These are phyloP conservation scores for Cyanophora paradoxa DNA, from an alignment of 78 protist species.

Conservation along the genomic window DNA sequence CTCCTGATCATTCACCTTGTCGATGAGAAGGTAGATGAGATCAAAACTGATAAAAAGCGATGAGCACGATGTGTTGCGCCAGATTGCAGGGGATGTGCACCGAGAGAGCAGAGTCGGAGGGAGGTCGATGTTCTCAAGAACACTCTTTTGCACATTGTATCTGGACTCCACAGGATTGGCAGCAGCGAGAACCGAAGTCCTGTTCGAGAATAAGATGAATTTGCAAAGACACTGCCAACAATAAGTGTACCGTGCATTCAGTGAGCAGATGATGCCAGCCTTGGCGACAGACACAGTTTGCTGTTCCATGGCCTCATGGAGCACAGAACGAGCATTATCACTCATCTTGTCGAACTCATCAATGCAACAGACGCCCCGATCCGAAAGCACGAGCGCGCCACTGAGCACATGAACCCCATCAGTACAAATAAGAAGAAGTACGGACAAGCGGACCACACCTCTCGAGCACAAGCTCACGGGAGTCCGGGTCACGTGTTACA, in stretches of 20 bases:
- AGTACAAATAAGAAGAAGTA: background rate
- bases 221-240: background rate
- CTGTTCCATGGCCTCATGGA: slow-evolving; percentile 99
- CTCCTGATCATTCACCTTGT: slow-evolving; percentile 63
- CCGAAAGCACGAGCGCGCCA: slow-evolving; percentile 50
- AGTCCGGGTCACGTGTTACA: slow-evolving; percentile 90
- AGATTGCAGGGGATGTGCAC: background rate
- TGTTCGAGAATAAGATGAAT: background rate
- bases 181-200: slow-evolving; percentile 96
- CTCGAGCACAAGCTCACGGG: slow-evolving; percentile 90
- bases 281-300: slow-evolving; percentile 99
- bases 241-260: slow-evolving; percentile 43
- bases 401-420: slow-evolving; percentile 1
- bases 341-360: slow-evolving; percentile 99
- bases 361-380: slow-evolving; percentile 97
- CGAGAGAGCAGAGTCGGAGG: slow-evolving; percentile 93
- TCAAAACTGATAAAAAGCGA: slow-evolving; percentile 67
- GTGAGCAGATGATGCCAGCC: slow-evolving; percentile 97
- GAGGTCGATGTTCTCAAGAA: slow-evolving; percentile 92
- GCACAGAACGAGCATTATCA: slow-evolving; percentile 89
- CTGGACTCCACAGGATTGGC: slow-evolving; percentile 94
- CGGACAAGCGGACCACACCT: slow-evolving; percentile 78
- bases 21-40: slow-evolving; percentile 90
- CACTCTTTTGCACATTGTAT: slow-evolving; percentile 80
- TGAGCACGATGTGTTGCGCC: too few relatives aligned